Base-by-base conservation (phyloP, 2,329 filamentous ascomycete genomes). In the Microsporum audouinii region DNA sequence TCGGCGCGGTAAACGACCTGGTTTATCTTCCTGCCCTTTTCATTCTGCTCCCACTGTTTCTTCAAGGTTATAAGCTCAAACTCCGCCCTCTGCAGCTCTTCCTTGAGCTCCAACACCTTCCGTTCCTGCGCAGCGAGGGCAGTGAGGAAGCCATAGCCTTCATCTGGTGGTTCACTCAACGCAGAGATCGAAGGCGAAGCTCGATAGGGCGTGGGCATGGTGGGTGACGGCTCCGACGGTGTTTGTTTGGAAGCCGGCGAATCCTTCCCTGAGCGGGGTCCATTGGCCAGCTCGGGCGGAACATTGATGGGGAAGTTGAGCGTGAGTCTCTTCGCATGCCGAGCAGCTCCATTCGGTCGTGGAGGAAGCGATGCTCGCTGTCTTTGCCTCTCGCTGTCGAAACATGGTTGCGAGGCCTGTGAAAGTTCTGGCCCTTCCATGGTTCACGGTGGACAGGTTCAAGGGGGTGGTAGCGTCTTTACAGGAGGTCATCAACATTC, bases 111-210 rank as follows among this genome's bases (percentile, higher is more conserved):
- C 61, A 99, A 77, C 1, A 99, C 92, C 66, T 85, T 86, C 61
- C 94, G 83, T 76, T 99, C 94, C 75, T 97, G 91, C 12, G 89
- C 86, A 51, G 94, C 94, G 68, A 99, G 88, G 61, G 91, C 88
- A 63, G 90, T 91, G 66, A 99, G 85, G 68, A 96, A 88, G 58
- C 86, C 80, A 68, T 81, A 82, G 58, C 83, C 56, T n/a, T 64
- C 78, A 63, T 86, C 84, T 41, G 77, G 74, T 17, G 69, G 62
- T 12, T 70, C 68, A 38, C 12, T 60, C 43, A 64, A 53, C 29
- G 62, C 34, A 23, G 63, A 62, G 14, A 60, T 58, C 7, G 58
- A 62, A 4, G 65, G 61, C 27, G 66, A 66, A 10, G 70, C 64
- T 39, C 69, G 70, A 10, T 67, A 65, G 5, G 70, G 67, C 4